Base-by-base conservation (phyloP, 2,329 filamentous ascomycete genomes). In the Bipolaris oryzae region DNA sequence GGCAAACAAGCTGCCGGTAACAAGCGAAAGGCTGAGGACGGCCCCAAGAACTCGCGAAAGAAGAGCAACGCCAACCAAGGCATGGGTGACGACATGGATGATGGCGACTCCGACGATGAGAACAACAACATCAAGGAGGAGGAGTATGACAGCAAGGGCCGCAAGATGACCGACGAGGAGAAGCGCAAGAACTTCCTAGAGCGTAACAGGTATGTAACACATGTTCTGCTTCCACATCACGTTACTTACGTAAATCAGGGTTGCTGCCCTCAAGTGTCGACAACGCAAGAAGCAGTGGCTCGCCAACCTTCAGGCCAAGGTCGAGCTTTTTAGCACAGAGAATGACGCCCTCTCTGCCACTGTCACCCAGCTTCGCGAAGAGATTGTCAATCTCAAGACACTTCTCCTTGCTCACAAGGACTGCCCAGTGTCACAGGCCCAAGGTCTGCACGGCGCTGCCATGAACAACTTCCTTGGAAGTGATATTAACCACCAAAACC, bases 201-300 rank as follows among this genome's bases (percentile, higher is more conserved):
- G 74, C 85, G 95, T 25, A 99, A 99, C 76, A 88, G 94, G 94
- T 96, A 86, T 70, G 86, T 79, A 25, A 10, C 25, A 79, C 45
- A 20, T 20, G 41, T 9, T 41, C 15, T 38, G 46, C 31, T 7
- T 45, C 7, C 13, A 23, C n/a, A 15, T 23, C 7, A 2, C 13
- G 42, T 23, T 58, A n/a, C 70, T 76, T 63, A 76, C 53, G 23
- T 38, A 6, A 28, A 20, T 63, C 5, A 97, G 95, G 74, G 92
- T 99, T 63, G 95, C 95, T 61, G 95, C 95, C 3, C 82, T 99
- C 57, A 99, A 99, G 74, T 99, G 95, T 77, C 89, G 95, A 59
- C 95, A 99, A 77, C 87, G 95, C 18, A 99, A 99, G 84, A 99
- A 99, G 84, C 95, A 98, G 75, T 99, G 95, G 95, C 85, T 98